phyloP scores from a whole-genome alignment of 805 yeast species.

The Monosporozyma aerobia region DNA sequence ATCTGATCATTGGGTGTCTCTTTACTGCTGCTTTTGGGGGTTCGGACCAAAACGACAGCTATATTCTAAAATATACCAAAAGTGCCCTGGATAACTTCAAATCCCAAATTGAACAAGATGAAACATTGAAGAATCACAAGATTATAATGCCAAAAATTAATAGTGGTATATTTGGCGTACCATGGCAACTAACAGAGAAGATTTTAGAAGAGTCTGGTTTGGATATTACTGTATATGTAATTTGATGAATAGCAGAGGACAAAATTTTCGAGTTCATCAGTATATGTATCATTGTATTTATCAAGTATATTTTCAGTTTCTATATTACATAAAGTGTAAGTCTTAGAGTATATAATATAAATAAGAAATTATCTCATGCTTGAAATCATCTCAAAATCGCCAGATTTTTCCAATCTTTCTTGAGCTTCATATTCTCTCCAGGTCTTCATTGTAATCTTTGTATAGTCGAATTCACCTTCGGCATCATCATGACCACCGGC shows the following conservation, averaged over 20 bases:
- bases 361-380: background rate
- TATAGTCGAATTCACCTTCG: constrained; percentile 84
- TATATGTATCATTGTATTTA: background rate
- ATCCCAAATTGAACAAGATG: background rate
- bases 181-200: constrained; percentile 62
- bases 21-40: constrained; percentile 59
- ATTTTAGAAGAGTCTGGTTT: constrained; percentile 30
- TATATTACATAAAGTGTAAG: background rate
- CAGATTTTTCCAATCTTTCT: constrained; percentile 1
- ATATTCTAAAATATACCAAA: constrained; percentile 44
- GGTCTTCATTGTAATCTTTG: constrained; percentile 79
- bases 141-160: constrained; percentile 70
- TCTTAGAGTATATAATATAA: background rate
- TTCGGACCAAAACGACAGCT: constrained; percentile 33
- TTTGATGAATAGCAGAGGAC: constrained; percentile 21
- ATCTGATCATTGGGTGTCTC: constrained; percentile 47
- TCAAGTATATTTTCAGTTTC: background rate
- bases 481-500: constrained; percentile 47
- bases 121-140: constrained; percentile 8
- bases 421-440: constrained; percentile 92
- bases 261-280: background rate
- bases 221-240: constrained; percentile 21
- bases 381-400: background rate
- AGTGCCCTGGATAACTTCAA: constrained; percentile 40
- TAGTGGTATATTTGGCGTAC: constrained; percentile 71